These are phyloP conservation scores for Lecanicillium sp. DNA, from an alignment of 2,329 filamentous ascomycete genomes.

Conservation along the genomic window DNA sequence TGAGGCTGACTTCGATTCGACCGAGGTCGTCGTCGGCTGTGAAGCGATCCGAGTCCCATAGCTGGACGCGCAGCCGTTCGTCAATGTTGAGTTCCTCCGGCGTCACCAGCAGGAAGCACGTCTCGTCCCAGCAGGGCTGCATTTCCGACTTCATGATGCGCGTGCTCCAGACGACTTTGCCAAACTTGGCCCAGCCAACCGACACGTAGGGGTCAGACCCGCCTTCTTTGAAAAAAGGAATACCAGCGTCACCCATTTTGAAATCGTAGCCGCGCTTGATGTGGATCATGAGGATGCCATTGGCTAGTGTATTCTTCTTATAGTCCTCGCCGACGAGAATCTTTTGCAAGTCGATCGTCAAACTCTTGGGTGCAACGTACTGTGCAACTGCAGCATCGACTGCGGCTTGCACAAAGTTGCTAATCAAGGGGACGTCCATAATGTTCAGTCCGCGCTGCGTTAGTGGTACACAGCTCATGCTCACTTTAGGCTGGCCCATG, in stretches of 20 bases:
- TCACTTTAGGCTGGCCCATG: constrained; percentile 66
- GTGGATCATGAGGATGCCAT: constrained; percentile 57
- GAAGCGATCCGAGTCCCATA: constrained; percentile 69
- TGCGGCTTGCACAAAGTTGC: constrained; percentile 65
- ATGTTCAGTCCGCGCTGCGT: constrained; percentile 63
- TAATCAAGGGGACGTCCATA: constrained; percentile 69
- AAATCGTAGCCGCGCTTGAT: constrained; percentile 63
- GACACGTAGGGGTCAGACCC: constrained; percentile 65
- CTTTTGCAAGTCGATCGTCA: constrained; percentile 67
- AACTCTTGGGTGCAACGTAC: constrained; percentile 68
- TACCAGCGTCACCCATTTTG: constrained; percentile 59
- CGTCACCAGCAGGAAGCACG: constrained; percentile 60
- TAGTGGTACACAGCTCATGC: constrained; percentile 62
- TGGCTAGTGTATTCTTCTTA: constrained; percentile 63
- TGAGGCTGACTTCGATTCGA: constrained; percentile 61
- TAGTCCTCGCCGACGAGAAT: constrained; percentile 73
- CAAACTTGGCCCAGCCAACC: constrained; percentile 71
- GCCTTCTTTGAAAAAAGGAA: constrained; percentile 51
- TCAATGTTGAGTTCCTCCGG: constrained; percentile 65
- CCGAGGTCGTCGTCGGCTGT: constrained; percentile 70
- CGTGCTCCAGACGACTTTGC: constrained; percentile 53
- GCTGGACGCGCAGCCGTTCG: constrained; percentile 59
- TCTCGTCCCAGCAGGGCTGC: constrained; percentile 65
- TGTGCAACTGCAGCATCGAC: constrained; percentile 67
- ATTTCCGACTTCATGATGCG: constrained; percentile 58